phyloP scores from a whole-genome alignment of 768 basidiomycete genomes.

The Pulveroboletus ravenelii region DNA sequence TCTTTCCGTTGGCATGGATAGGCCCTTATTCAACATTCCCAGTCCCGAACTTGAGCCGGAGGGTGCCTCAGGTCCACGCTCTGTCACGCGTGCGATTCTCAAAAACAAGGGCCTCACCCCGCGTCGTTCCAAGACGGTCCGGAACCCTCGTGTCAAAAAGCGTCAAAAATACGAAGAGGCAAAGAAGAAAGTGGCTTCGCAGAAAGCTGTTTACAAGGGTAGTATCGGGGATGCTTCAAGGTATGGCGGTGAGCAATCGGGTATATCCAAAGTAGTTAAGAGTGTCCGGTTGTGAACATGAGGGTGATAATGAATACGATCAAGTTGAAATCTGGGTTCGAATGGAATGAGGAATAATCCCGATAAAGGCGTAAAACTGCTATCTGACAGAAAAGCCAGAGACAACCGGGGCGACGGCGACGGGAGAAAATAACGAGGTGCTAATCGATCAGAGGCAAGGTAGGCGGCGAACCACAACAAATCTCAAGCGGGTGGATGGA shows the following conservation, averaged over 20 bases:
- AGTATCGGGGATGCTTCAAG: constrained; percentile 66
- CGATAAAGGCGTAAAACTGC: constrained; percentile 10
- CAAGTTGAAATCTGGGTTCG: constrained; percentile 11
- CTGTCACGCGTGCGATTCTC: constrained; percentile 85
- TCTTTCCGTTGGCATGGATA: constrained; percentile 5
- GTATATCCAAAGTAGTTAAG: constrained; percentile 89
- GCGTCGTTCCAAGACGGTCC: constrained; percentile 78
- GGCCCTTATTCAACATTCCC: constrained; percentile 1
- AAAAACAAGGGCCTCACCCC: constrained; percentile 95
- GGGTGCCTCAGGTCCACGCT: constrained; percentile 68
- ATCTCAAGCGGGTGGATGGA: background rate
- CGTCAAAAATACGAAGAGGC: constrained; percentile 90
- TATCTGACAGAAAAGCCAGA: constrained; percentile 5
- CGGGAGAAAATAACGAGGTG: constrained; percentile 20
- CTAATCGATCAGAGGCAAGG: background rate
- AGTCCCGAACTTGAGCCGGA: constrained; percentile 36
- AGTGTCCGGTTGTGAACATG: constrained; percentile 58
- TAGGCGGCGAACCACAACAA: constrained; percentile 1
- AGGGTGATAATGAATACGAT: background rate
- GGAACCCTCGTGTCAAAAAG: constrained; percentile 98
- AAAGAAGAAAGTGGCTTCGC: constrained; percentile 85
- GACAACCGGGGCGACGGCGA: background rate
- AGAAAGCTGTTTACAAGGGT: constrained; percentile 91
- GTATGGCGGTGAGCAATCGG: constrained; percentile 90
- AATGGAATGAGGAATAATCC: constrained; percentile 5